phyloP scores from a whole-genome alignment of 2,329 filamentous ascomycete species.

The Lojkania enalia region DNA sequence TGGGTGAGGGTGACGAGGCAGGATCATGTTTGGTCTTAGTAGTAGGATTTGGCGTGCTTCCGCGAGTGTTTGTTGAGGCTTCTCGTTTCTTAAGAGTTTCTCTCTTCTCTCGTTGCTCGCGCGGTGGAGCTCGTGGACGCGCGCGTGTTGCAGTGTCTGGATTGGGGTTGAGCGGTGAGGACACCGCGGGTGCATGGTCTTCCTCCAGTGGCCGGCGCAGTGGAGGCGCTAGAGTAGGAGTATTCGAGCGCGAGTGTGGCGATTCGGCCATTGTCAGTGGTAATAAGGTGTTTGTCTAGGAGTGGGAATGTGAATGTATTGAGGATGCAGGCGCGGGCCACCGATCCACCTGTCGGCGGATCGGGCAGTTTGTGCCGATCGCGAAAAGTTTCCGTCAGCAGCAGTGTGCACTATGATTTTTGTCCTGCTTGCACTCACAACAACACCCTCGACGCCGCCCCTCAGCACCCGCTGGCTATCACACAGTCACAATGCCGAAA shows the following conservation, averaged over 20 bases:
- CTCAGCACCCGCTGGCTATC: no score
- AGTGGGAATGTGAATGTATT: no score
- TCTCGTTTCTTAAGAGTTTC: slow-evolving; percentile 60
- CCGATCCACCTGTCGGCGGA: neutral
- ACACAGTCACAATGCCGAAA: slow-evolving; percentile 70
- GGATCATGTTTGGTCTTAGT: slow-evolving; percentile 34
- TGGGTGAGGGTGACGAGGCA: slow-evolving; percentile 48
- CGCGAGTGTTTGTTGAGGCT: slow-evolving; percentile 45
- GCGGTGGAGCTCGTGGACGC: slow-evolving; percentile 44
- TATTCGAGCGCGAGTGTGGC: slow-evolving; percentile 41
- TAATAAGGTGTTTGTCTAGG: no score
- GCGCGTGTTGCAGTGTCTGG: slow-evolving; percentile 52
- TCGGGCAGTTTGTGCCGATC: slow-evolving; percentile 9
- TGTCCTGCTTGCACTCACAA: slow-evolving; percentile 2
- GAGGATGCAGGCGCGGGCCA: neutral
- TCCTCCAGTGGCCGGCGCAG: slow-evolving; percentile 70
- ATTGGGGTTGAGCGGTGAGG: slow-evolving; percentile 73
- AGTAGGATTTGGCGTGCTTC: slow-evolving; percentile 46
- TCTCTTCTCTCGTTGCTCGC: slow-evolving; percentile 54
- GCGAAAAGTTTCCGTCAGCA: slow-evolving; percentile 12
- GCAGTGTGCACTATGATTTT: slow-evolving; percentile 12
- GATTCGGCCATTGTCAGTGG: slow-evolving; percentile 39
- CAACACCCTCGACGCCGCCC: neutral
- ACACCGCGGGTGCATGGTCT: slow-evolving; percentile 69
- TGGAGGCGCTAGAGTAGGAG: slow-evolving; percentile 47